Percentiles rank a stretch among this genome's conserved stretches.
phyloP scores from a whole-genome alignment of 257 asterid species.

The Scutellaria barbata region DNA sequence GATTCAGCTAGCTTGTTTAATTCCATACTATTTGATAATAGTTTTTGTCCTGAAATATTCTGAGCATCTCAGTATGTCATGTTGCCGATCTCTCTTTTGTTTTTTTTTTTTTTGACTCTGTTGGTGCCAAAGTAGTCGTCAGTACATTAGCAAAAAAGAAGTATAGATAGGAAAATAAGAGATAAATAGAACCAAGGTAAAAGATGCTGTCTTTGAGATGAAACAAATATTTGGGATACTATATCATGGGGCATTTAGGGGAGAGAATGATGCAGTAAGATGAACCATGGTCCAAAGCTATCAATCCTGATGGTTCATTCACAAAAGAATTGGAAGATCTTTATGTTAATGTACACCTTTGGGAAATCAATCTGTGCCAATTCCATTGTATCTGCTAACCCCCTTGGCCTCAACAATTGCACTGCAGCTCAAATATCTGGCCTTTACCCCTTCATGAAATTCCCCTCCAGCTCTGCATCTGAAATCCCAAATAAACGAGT shows the following conservation, averaged over 20 bases:
- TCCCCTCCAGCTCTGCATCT: too few species aligned
- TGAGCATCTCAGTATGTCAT: background rate
- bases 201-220: slow-evolving; percentile 6
- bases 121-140: background rate
- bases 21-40: slow-evolving; percentile 1
- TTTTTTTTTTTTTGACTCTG: background rate
- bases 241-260: slow-evolving; percentile 13
- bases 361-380: background rate
- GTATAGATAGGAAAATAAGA: background rate
- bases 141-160: background rate
- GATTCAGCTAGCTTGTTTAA: slow-evolving; percentile 11
- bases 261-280: background rate
- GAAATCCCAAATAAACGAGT: too few species aligned
- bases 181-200: background rate
- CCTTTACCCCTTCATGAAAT: too few species aligned
- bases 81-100: background rate
- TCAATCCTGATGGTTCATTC: slow-evolving; percentile 2
- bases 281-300: background rate
- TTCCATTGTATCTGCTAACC: too few species aligned
- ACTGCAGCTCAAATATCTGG: too few species aligned
- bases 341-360: slow-evolving; percentile 1
- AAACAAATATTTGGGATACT: slow-evolving; percentile 2
- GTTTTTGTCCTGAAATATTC: slow-evolving; percentile 17
- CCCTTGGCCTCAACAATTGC: too few species aligned
- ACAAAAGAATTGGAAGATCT: slow-evolving; percentile 9